Conservation (phyloP, 2,329 filamentous ascomycete genomes). For the Diaporthe velutina region DNA sequence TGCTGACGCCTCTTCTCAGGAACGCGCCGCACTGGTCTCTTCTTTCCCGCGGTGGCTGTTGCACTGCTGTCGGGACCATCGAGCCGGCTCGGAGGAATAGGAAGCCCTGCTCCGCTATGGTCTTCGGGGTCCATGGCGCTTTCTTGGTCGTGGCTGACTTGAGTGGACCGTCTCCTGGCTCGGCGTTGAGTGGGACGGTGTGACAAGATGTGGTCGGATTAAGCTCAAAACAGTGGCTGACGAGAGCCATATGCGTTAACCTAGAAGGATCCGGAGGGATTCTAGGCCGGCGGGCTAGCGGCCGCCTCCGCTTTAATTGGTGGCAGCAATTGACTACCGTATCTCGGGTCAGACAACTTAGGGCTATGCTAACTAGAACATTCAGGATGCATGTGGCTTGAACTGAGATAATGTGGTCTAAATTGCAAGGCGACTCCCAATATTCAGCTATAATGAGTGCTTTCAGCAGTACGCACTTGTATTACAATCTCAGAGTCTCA, state of each 20-base stretch:
- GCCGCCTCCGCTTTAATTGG: neutral
- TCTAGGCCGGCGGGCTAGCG: neutral
- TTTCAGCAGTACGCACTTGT: too few species aligned
- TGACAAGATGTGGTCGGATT: slow-evolving; percentile 16
- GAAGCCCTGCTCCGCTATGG: neutral
- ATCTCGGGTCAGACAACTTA: neutral
- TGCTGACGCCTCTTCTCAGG: slow-evolving; percentile 45
- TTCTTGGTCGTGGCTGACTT: neutral
- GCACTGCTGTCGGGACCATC: neutral
- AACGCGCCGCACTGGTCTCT: slow-evolving; percentile 40
- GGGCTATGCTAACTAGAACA: fast-evolving
- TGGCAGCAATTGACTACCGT: neutral
- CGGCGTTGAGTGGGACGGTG: neutral
- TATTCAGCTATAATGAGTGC: too few species aligned
- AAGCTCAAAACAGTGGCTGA: slow-evolving; percentile 33
- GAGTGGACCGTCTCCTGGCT: neutral
- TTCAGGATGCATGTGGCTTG: neutral
- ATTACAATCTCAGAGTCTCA: too few species aligned
- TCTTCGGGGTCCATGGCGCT: neutral
- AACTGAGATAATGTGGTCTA: neutral
- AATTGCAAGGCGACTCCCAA: neutral
- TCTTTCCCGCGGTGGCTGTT: slow-evolving; percentile 20
- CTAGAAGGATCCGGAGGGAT: neutral
- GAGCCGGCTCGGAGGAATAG: neutral
- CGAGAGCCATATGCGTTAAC: slow-evolving; percentile 24